Evolutionary conservation across 257 asterid genomes (phyloP), one percentile per base, ranked within the genome.

Genomic region (Pogostemon cablin): DNA sequence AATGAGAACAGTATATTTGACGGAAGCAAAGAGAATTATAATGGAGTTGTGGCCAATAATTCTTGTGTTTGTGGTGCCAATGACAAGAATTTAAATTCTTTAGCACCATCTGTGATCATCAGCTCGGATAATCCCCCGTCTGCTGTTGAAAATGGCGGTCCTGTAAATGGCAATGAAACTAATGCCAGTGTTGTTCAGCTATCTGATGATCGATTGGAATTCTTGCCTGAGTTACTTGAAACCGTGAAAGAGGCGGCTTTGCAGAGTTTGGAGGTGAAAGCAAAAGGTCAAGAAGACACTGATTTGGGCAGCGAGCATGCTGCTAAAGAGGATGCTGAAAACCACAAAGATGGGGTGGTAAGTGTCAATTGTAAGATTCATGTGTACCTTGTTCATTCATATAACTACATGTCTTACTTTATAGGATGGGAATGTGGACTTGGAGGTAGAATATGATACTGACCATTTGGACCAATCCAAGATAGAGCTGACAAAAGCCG

Each of bases 401-500:
- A 69, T 25, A 80, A 63, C 20, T 20, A 50, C 32, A 2, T 75
- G 53, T 3, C 48, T 62, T 62, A 52, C 71, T 68, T 72, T 61
- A 60, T 78, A 89, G 99, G 96, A 87, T 53, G 84, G 63, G 49
- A 83, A 84, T 68, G 83, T 82, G 58, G 96, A 85, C 5, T 38
- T 83, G 82, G 96, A 85, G 75, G 72, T 83, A 12, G 99, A 89
- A 75, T 88, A 84, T 63, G 98, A 91, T 67, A 84, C 65, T 72
- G 96, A 89, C 52, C 84, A 85, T 80, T 72, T 82, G 57, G 78
- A 79, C 47, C 81, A 72, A 49, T 75, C 90, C 78, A 89, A 83
- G 82, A 95, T 95, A 80, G 99, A 95, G 86, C 85, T 78, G 53
- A 95, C 98, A 62, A 84, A 85, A 83, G 99, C 99, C 0, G 99